Evolutionary conservation across 805 yeast species (phyloP).

Genomic region (Candida schatavii): DNA sequence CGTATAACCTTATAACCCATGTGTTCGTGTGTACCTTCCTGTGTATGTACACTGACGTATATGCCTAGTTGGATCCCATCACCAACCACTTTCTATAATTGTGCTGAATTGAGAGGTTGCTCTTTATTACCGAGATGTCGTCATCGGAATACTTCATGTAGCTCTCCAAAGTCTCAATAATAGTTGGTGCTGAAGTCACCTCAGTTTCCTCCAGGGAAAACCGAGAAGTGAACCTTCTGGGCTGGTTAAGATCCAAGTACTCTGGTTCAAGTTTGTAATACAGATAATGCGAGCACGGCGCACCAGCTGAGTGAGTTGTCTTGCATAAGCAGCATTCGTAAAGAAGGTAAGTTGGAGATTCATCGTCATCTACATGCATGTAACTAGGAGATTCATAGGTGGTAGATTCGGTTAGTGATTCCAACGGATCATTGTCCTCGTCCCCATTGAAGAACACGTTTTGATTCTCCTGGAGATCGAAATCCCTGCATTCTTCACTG

Average conservation of each 20-base stretch:
- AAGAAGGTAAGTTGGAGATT: constrained; percentile 8
- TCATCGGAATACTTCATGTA: constrained; percentile 1
- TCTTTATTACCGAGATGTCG: not conserved
- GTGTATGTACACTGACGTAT: too few relatives aligned
- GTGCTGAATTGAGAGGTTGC: constrained; percentile 4
- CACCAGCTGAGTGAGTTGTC: constrained; percentile 5
- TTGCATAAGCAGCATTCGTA: constrained; percentile 19
- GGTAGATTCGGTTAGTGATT: constrained; percentile 3
- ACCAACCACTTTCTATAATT: constrained; percentile 7
- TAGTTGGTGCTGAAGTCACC: not conserved
- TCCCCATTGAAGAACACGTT: constrained; percentile 7
- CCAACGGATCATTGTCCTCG: constrained; percentile 3
- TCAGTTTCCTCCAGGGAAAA: not conserved
- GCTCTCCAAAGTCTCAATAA: constrained; percentile 1
- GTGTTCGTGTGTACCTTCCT: too few relatives aligned
- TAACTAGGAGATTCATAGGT: constrained; percentile 5
- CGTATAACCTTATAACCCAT: too few relatives aligned
- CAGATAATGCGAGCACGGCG: constrained; percentile 1
- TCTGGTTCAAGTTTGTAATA: constrained; percentile 1
- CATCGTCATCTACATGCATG: not conserved
- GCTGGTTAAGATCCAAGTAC: not conserved
- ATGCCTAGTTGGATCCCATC: constrained; percentile 1
- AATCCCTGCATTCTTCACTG: constrained; percentile 16
- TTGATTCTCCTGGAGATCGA: constrained; percentile 10
- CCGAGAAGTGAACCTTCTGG: not conserved